These are phyloP conservation scores for Tuber melanosporum DNA, from an alignment of 495 filamentous ascomycete genomes.

Conservation along the genomic window DNA sequence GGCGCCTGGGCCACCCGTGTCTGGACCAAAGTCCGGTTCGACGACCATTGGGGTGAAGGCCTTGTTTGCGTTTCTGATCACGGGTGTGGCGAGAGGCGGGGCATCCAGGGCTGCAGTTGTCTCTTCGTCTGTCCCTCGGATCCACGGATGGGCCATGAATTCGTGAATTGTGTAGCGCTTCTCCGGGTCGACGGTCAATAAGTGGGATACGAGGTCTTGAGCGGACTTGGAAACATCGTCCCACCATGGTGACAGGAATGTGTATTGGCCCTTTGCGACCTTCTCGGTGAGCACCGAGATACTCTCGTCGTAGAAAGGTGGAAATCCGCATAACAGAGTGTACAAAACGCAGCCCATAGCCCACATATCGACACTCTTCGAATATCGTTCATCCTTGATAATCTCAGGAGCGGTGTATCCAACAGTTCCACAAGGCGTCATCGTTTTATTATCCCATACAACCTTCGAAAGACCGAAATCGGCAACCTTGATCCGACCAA, in stretches of 20 bases:
- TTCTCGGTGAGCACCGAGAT: constrained; percentile 97
- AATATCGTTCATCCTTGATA: constrained; percentile 97
- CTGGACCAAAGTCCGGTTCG: constrained; percentile 47
- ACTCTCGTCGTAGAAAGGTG: constrained; percentile 97
- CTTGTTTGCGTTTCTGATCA: constrained; percentile 50
- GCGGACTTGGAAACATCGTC: constrained; percentile 95
- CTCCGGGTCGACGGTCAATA: constrained; percentile 86
- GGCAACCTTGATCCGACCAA: constrained; percentile 92
- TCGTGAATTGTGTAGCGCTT: constrained; percentile 83
- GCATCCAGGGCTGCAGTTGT: constrained; percentile 69
- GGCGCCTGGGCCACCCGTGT: constrained; percentile 50
- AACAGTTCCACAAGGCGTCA: constrained; percentile 97
- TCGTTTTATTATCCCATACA: constrained; percentile 97
- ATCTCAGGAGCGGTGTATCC: constrained; percentile 99
- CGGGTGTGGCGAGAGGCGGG: constrained; percentile 67
- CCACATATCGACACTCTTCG: constrained; percentile 99
- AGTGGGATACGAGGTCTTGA: constrained; percentile 87
- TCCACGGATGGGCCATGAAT: constrained; percentile 90
- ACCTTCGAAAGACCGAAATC: constrained; percentile 97
- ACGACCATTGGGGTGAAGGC: constrained; percentile 43
- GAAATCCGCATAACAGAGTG: constrained; percentile 92
- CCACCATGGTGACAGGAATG: constrained; percentile 98
- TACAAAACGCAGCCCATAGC: constrained; percentile 94
- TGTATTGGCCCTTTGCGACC: constrained; percentile 92
- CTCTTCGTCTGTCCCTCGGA: constrained; percentile 66